Evolutionary conservation across 2,329 filamentous ascomycete genomes (phyloP).

Genomic region (Colletotrichum musicola): DNA sequence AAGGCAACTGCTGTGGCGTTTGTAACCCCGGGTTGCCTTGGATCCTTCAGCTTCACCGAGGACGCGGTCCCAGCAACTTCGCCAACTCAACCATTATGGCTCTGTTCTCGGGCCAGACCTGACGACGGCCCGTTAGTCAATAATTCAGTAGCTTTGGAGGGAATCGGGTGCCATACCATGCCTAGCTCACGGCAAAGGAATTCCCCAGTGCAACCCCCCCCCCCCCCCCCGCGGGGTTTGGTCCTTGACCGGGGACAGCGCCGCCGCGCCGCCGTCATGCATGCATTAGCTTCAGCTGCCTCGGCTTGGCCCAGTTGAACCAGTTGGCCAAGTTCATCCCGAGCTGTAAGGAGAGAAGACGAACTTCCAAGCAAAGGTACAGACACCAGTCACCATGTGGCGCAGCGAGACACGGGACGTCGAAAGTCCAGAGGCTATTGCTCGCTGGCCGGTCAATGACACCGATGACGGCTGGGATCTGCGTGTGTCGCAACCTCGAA

Average conservation of each 20-base stretch:
- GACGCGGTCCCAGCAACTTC: not conserved
- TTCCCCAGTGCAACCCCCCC: not conserved
- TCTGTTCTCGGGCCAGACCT: not conserved
- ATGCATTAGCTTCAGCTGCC: not conserved
- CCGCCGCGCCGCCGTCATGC: slow-evolving; percentile 5
- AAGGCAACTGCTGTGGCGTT: slow-evolving; percentile 4
- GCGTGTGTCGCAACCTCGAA: slow-evolving; percentile 6
- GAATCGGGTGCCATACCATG: not conserved
- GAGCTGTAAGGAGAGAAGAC: slow-evolving; percentile 9
- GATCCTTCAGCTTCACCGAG: not conserved
- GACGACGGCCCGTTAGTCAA: too few relatives aligned
- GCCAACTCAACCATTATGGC: not conserved
- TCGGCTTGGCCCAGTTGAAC: too few relatives aligned
- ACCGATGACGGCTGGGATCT: slow-evolving; percentile 8
- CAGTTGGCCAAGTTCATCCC: slow-evolving; percentile 10
- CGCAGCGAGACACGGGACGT: slow-evolving; percentile 21
- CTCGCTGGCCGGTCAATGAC: slow-evolving; percentile 11
- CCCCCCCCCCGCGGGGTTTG: not conserved
- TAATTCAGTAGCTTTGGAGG: too few relatives aligned
- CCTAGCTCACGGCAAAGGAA: not conserved
- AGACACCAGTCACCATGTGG: not conserved
- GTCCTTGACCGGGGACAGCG: not conserved
- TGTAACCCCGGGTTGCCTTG: not conserved
- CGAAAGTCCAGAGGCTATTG: not conserved
- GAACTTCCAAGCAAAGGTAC: not conserved